A percentile compares a stretch with the other conserved stretches of the same genome.
Evolutionary conservation across 768 basidiomycete species (phyloP).

Genomic region (Coprinellus aureogranulatus): DNA sequence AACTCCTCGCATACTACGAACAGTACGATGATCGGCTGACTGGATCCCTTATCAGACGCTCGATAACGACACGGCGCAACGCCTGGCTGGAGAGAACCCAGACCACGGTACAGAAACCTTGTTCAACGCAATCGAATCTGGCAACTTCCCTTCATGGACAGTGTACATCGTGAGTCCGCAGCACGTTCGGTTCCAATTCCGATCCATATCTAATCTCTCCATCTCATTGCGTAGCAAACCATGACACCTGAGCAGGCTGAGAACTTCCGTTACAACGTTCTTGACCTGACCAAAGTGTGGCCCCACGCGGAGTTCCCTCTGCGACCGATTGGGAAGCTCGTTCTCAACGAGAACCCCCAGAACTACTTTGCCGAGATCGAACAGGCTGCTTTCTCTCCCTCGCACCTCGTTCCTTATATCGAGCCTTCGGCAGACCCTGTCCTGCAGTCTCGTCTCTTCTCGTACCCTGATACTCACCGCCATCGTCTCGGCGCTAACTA

Average conservation of each 20-base stretch:
- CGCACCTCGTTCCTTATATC: constrained; percentile 83
- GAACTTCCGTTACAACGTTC: constrained; percentile 83
- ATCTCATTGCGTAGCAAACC: constrained; percentile 58
- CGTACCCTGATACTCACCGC: constrained; percentile 87
- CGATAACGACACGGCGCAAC: constrained; percentile 60
- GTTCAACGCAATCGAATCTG: constrained; percentile 79
- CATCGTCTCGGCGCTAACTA: constrained; percentile 81
- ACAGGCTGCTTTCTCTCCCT: constrained; percentile 87
- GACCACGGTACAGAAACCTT: constrained; percentile 82
- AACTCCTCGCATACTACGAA: no score
- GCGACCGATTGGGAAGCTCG: constrained; percentile 72
- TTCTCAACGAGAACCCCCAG: constrained; percentile 52
- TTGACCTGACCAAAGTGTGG: constrained; percentile 91
- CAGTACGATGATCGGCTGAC: no score
- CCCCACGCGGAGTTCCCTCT: constrained; percentile 87
- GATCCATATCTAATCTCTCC: background rate
- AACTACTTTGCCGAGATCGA: constrained; percentile 97
- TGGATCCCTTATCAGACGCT: constrained; percentile 52
- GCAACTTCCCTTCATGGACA: constrained; percentile 83
- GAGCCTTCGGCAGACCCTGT: constrained; percentile 92
- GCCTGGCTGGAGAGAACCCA: constrained; percentile 70
- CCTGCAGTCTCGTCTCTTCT: constrained; percentile 91
- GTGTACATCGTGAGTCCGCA: constrained; percentile 66
- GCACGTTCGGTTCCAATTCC: background rate
- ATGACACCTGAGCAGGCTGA: constrained; percentile 93